Base-by-base conservation (phyloP, 2,329 filamentous ascomycete genomes). In the Pseudogymnoascus sp. region DNA sequence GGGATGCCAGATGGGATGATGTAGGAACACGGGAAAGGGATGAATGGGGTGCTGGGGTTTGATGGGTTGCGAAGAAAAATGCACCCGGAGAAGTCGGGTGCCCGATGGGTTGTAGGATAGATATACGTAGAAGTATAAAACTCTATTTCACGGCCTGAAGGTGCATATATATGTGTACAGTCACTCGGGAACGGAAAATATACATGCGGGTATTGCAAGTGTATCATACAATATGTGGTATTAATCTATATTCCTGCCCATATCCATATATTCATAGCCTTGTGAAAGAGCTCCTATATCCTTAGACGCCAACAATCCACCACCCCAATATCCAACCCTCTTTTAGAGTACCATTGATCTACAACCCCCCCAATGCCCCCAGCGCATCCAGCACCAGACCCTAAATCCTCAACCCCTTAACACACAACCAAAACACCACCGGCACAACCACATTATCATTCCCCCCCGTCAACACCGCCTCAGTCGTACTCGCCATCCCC, bases 401-500 rank as follows among this genome's bases (percentile, higher is more conserved):
- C 5, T 56, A 56, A 33, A 56, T 62, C 38, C 23, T 50, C 69
- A 74, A 67, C n/a, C 90, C 91, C 75, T 93, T 89, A 40, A 96
- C 92, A 70, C 96, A 86, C 65, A 92, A 83, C 94, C 94, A 99
- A 65, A 99, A 77, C 60, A 96, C 86, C 63, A 99, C 85, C 3
- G 94, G 94, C 67, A 97, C 93, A 67, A 97, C 88, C 16, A 99
- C 94, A 79, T 99, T 99, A 80, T 99, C 94, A 75, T 99, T 99
- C 31, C 93, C 94, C 1, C 94, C 94, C 12, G 94, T 97, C 67
- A 99, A 78, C 56, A 97, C 93, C 25, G 94, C 92, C 78, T 99
- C 94, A 61, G 94, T 96, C 69, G 97, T 80, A 75, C 92, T 97
- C 28, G 92, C 91, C 64, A 92, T 84, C 44, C 82, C 82, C 5